Conservation (phyloP, 108 stramenopile species). For the Mayamaea pseudoterrestris region DNA sequence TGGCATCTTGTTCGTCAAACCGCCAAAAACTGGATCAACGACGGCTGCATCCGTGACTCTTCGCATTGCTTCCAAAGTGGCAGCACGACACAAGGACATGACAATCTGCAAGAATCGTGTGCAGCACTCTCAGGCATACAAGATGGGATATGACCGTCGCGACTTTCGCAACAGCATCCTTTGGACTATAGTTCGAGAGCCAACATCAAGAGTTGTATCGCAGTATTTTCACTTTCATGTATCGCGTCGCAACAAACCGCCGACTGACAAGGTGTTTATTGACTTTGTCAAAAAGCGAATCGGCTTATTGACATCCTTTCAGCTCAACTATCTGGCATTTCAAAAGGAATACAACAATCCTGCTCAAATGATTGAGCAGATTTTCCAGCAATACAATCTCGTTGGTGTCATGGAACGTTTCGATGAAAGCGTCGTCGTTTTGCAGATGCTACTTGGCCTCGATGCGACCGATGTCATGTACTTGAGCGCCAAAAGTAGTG, state of each 20-base stretch:
- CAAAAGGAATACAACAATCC: too few species aligned
- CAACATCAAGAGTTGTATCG: slow-evolving; percentile 18
- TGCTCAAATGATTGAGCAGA: not conserved
- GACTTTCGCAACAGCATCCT: slow-evolving; percentile 2
- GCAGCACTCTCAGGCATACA: slow-evolving; percentile 1
- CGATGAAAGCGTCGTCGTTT: slow-evolving; percentile 15
- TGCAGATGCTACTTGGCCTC: slow-evolving; percentile 13
- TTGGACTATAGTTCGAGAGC: slow-evolving; percentile 32
- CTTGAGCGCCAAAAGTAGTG: slow-evolving; percentile 15
- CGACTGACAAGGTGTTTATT: slow-evolving; percentile 18
- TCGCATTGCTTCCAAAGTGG: slow-evolving; percentile 5
- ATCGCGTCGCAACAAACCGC: slow-evolving; percentile 13
- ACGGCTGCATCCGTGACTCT: slow-evolving; percentile 1
- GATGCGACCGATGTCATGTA: slow-evolving; percentile 12
- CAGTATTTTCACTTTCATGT: slow-evolving; percentile 37
- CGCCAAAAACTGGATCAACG: slow-evolving; percentile 2
- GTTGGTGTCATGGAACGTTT: slow-evolving; percentile 12
- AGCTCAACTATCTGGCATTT: too few species aligned
- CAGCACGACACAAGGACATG: not conserved
- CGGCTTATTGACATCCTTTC: too few species aligned
- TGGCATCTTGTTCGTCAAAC: slow-evolving; percentile 5
- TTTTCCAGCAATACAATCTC: slow-evolving; percentile 13
- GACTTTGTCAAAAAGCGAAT: not conserved
- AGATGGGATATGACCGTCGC: not conserved
- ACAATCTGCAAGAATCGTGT: slow-evolving; percentile 1